Evolutionary conservation across 2,329 filamentous ascomycete genomes (phyloP).

Genomic region (Botryotinia convoluta): DNA sequence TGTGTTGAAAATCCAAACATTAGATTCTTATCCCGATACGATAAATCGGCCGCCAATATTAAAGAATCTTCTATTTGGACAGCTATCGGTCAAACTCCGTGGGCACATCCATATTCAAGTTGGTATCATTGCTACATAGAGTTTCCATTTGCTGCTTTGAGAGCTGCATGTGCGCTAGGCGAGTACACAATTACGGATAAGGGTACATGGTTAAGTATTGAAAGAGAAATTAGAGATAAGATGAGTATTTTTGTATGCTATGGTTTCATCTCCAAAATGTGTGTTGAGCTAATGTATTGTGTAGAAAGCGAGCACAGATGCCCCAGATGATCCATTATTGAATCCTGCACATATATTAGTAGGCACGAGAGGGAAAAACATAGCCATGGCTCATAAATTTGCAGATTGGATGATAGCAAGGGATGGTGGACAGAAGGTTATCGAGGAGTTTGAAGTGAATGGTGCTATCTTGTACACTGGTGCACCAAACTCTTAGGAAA

Average conservation of each 20-base stretch:
- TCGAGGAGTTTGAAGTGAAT: conserved; percentile 42
- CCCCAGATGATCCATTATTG: conserved; percentile 41
- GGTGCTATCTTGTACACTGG: conserved; percentile 40
- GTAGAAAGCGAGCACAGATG: conserved; percentile 39
- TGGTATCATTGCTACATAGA: conserved; percentile 49
- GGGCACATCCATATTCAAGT: conserved; percentile 44
- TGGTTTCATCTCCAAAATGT: not conserved
- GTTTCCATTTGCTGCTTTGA: conserved; percentile 47
- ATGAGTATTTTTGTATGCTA: conserved; percentile 39
- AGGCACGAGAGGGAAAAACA: conserved; percentile 40
- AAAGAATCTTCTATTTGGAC: conserved; percentile 48
- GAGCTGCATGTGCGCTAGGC: conserved; percentile 42
- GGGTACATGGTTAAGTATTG: conserved; percentile 45
- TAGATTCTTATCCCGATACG: conserved; percentile 46
- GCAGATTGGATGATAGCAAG: conserved; percentile 42
- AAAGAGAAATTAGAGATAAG: conserved; percentile 37
- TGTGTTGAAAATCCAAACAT: conserved; percentile 38
- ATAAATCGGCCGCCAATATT: conserved; percentile 51
- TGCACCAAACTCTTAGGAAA: conserved; percentile 33
- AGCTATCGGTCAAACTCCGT: conserved; percentile 47
- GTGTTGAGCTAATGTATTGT: conserved; percentile 24
- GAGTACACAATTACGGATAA: conserved; percentile 50
- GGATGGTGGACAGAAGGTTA: conserved; percentile 41
- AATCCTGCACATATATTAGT: conserved; percentile 46
- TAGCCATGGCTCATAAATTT: conserved; percentile 40